Evolutionary conservation across 176 grass and related monocot species (phyloP).

Genomic region (barley (Hordeum vulgare)): DNA sequence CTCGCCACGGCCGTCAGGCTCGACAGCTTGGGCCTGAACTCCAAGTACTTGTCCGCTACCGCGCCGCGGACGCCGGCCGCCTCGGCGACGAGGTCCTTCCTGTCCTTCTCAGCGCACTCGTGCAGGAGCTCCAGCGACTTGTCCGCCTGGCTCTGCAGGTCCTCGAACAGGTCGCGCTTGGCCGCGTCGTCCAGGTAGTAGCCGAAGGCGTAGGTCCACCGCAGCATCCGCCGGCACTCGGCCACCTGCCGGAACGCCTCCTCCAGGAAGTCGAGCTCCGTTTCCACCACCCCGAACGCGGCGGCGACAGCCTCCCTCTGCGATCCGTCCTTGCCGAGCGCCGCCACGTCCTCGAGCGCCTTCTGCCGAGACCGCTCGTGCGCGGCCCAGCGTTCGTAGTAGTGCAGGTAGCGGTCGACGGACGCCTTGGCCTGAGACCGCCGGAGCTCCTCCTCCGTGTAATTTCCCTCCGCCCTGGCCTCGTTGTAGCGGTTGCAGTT

Average conservation of each 20-base stretch:
- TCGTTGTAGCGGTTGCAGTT: too few species aligned
- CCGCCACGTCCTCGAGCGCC: not conserved
- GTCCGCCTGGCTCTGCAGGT: constrained; percentile 7
- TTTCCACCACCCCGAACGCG: not conserved
- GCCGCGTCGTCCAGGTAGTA: not conserved
- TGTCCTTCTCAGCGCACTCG: not conserved
- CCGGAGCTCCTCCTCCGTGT: too few species aligned
- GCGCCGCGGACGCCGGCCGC: not conserved
- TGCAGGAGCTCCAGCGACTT: constrained; percentile 15
- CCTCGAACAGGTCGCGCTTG: not conserved
- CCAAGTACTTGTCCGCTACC: not conserved
- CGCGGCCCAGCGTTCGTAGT: constrained; percentile 31
- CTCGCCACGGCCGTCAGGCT: not conserved
- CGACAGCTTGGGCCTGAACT: not conserved
- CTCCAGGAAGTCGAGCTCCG: not conserved
- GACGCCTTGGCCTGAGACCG: constrained; percentile 17
- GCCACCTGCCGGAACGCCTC: constrained; percentile 17
- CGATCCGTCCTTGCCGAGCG: not conserved
- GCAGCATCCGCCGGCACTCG: too few species aligned
- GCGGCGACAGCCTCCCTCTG: not conserved
- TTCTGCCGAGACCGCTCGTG: not conserved
- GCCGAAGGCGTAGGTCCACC: constrained; percentile 15
- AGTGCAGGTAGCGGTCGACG: constrained; percentile 24
- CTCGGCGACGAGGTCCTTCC: not conserved
- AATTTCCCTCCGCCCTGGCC: too few species aligned